A percentile compares a stretch with the other conserved stretches of the same genome.
These are phyloP conservation scores for Dioscorea cayenensis DNA, from an alignment of 116 monocot species.

Conservation along the genomic window DNA sequence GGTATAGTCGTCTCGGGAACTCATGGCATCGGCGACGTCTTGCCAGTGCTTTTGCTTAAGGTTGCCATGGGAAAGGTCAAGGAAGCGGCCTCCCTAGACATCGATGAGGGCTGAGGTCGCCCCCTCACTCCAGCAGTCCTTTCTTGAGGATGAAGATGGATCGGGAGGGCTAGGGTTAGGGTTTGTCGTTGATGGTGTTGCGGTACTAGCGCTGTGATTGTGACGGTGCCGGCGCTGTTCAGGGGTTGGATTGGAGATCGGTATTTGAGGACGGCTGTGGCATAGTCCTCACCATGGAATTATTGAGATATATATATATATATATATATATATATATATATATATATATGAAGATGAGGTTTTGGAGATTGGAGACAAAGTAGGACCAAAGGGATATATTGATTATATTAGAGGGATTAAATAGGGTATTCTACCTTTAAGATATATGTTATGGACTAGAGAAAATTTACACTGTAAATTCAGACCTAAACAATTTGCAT, in stretches of 20 bases:
- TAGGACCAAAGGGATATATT: too few species aligned
- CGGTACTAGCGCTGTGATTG: neutral
- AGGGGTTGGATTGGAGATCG: neutral
- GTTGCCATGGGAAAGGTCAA: conserved; percentile 73
- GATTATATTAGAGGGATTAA: too few species aligned
- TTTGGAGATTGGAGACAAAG: too few species aligned
- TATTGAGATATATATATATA: too few species aligned
- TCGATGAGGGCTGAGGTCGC: conserved; percentile 75
- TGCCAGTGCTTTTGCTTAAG: conserved; percentile 87
- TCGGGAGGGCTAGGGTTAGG: conserved; percentile 41
- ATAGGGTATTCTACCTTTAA: too few species aligned
- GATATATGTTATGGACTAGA: too few species aligned
- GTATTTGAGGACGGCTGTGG: neutral
- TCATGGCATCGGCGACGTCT: conserved; percentile 76
- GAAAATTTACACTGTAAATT: too few species aligned
- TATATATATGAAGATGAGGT: too few species aligned
- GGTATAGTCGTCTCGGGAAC: conserved; percentile 61
- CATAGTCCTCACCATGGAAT: neutral
- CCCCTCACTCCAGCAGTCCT: conserved; percentile 84
- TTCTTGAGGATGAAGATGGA: too few species aligned
- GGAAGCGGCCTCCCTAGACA: conserved; percentile 74
- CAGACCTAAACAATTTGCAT: too few species aligned
- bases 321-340: too few species aligned
- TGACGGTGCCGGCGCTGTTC: neutral
- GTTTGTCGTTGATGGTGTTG: conserved; percentile 14